These are phyloP conservation scores for Primulina eburnea DNA, from an alignment of 257 asterid genomes.

Conservation along the genomic window DNA sequence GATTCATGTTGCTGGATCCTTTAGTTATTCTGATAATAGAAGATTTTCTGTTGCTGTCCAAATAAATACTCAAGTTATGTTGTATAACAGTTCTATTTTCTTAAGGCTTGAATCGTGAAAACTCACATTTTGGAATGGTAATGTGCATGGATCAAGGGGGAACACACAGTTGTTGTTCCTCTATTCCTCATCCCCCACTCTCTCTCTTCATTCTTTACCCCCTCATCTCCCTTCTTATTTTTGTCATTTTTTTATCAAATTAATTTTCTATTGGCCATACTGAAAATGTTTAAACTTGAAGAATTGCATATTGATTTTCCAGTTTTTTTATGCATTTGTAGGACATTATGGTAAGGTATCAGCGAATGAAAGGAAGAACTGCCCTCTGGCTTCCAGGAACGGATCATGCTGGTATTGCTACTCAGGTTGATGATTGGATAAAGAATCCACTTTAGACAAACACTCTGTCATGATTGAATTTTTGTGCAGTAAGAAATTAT, in stretches of 20 bases:
- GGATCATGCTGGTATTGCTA: slow-evolving; percentile 99
- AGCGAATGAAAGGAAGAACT: slow-evolving; percentile 92
- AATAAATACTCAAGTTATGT: slow-evolving; percentile 1
- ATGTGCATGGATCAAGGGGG: slow-evolving; percentile 1
- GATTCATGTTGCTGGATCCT: neutral
- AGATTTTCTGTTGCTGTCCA: neutral
- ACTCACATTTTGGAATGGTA: neutral
- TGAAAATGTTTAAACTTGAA: slow-evolving; percentile 1
- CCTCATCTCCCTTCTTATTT: neutral
- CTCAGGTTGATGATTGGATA: slow-evolving; percentile 58
- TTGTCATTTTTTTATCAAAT: neutral
- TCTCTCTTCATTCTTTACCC: neutral
- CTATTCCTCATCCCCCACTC: neutral
- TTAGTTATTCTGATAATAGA: neutral
- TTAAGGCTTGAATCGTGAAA: neutral
- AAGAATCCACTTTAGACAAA: no score
- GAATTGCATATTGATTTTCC: slow-evolving; percentile 3
- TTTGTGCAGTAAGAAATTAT: neutral
- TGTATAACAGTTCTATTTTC: neutral
- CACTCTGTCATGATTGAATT: neutral
- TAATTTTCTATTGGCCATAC: neutral
- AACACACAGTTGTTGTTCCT: slow-evolving; percentile 1
- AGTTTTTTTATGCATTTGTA: slow-evolving; percentile 29
- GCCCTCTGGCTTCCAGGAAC: slow-evolving; percentile 99
- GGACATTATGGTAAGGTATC: slow-evolving; percentile 95